These are phyloP conservation scores for Thielaviopsis populi DNA, from an alignment of 2,329 filamentous ascomycete genomes.

Conservation along the genomic window DNA sequence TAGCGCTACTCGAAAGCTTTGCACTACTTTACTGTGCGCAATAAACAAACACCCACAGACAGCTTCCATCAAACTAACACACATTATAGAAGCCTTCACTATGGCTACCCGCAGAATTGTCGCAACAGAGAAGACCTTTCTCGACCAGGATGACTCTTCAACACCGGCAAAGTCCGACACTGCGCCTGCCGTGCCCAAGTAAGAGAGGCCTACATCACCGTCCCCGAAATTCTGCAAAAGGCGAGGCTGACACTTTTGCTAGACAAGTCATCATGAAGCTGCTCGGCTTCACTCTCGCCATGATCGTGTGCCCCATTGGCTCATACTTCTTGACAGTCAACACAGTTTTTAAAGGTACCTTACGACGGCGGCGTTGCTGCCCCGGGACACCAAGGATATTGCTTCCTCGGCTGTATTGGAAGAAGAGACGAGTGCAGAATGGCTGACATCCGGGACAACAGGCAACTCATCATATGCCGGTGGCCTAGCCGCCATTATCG, in stretches of 20 bases:
- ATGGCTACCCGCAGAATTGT: conserved; percentile 60
- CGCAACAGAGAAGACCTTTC: conserved; percentile 48
- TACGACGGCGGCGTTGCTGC: conserved; percentile 19
- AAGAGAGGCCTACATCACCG: conserved; percentile 25
- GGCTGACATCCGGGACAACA: conserved; percentile 24
- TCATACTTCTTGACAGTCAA: conserved; percentile 76
- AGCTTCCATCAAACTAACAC: background rate
- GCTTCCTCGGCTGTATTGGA: background rate
- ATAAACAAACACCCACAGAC: background rate
- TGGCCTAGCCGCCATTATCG: conserved; percentile 69
- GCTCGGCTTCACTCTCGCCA: conserved; percentile 76
- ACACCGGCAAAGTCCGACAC: conserved; percentile 51
- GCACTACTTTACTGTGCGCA: background rate
- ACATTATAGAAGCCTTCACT: conserved; percentile 18
- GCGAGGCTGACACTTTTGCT: conserved; percentile 3
- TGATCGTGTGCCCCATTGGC: conserved; percentile 75
- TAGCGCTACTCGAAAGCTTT: background rate
- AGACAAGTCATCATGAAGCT: conserved; percentile 83
- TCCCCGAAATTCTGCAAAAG: background rate
- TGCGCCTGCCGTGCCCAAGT: conserved; percentile 72
- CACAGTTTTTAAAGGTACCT: conserved; percentile 59
- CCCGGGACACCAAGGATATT: too few relatives aligned
- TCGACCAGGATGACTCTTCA: conserved; percentile 42
- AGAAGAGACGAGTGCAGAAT: background rate
- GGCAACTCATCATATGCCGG: conserved; percentile 83